Evolutionary conservation across 1,139 yeast species (phyloP).

Genomic region (Yamadazyma taylorii): DNA sequence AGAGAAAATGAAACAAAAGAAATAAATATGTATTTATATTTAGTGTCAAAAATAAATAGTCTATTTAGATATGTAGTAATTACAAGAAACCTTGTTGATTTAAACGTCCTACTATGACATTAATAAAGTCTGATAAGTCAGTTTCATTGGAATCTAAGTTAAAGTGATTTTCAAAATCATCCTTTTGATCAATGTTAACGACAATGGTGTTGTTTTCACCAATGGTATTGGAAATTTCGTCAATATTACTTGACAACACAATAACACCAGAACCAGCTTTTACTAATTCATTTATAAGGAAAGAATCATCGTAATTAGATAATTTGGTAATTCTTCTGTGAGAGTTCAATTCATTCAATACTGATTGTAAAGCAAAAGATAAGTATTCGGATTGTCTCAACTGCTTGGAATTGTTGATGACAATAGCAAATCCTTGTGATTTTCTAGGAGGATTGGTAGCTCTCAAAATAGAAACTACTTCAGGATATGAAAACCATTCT

Average conservation of each 20-base stretch:
- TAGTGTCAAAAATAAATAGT: too few relatives aligned
- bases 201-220: constrained; percentile 37
- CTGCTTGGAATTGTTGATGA: constrained; percentile 46
- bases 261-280: constrained; percentile 91
- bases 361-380: constrained; percentile 83
- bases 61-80: too few relatives aligned
- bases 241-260: constrained; percentile 35
- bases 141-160: constrained; percentile 11
- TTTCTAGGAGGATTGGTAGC: constrained; percentile 93
- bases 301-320: constrained; percentile 51
- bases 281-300: constrained; percentile 77
- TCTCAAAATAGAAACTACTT: constrained; percentile 87
- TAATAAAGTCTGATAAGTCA: constrained; percentile 53
- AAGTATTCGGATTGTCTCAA: constrained; percentile 52
- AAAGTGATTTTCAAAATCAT: constrained; percentile 15
- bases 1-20: too few relatives aligned
- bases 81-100: constrained; percentile 74
- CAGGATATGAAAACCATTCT: constrained; percentile 96
- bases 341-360: constrained; percentile 85
- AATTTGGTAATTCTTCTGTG: constrained; percentile 82
- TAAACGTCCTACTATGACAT: constrained; percentile 65
- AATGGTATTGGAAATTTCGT: constrained; percentile 46
- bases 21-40: too few relatives aligned
- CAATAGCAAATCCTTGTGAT: constrained; percentile 81
- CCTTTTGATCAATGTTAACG: constrained; percentile 17